These are phyloP conservation scores for Annona cherimola DNA, from an alignment of 164 flowering plant species.

Conservation along the genomic window DNA sequence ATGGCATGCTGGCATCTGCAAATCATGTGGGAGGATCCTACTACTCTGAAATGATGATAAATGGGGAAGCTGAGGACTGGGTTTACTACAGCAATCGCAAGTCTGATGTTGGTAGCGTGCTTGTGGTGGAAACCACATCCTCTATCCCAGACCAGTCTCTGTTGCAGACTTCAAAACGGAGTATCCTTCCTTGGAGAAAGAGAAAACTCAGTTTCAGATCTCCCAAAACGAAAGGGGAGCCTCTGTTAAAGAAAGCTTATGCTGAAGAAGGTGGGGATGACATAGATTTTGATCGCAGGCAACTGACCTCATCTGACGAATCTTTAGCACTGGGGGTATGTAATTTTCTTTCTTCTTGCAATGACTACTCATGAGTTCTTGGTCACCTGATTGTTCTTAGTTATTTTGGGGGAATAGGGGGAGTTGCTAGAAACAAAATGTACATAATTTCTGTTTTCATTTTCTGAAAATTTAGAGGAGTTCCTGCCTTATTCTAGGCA, in stretches of 20 bases:
- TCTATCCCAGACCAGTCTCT: conserved; percentile 38
- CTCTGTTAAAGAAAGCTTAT: conserved; percentile 79
- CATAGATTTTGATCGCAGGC: conserved; percentile 93
- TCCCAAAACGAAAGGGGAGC: conserved; percentile 92
- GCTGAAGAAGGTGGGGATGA: conserved; percentile 99
- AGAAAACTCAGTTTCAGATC: conserved; percentile 91
- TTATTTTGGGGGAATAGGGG: no score
- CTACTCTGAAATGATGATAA: conserved; percentile 45
- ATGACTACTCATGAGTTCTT: not conserved
- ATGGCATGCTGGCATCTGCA: conserved; percentile 83
- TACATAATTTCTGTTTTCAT: no score
- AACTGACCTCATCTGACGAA: conserved; percentile 86
- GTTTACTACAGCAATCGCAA: conserved; percentile 77
- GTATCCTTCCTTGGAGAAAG: conserved; percentile 91
- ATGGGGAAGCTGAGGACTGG: conserved; percentile 67
- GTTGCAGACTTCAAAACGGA: conserved; percentile 51
- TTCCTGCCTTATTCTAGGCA: no score
- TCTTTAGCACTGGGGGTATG: conserved; percentile 58
- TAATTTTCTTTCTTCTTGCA: not conserved
- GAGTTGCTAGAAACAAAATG: no score
- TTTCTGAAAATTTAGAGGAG: no score
- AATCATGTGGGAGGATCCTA: conserved; percentile 67
- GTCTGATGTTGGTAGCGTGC: conserved; percentile 68
- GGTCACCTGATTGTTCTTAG: not conserved
- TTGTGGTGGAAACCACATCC: conserved; percentile 40